Conservation (phyloP, 2,329 filamentous ascomycete species). For the Verticillium zaregamsianum region DNA sequence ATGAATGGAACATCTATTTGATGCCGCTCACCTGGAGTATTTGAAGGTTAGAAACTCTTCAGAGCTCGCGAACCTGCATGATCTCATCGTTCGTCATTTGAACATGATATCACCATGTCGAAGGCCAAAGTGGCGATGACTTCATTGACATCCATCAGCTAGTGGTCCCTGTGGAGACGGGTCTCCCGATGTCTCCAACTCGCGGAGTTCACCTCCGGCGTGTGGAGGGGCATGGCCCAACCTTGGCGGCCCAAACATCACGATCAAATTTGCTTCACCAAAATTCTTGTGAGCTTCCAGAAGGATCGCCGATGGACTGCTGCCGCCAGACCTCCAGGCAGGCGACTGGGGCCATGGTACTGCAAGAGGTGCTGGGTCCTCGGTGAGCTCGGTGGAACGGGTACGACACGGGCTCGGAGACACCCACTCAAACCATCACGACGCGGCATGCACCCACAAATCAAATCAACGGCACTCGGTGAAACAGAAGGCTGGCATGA, state of each 20-base stretch:
- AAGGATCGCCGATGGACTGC: neutral
- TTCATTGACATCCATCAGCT: neutral
- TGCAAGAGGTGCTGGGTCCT: too few relatives aligned
- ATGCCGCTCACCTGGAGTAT: neutral
- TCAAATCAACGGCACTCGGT: too few relatives aligned
- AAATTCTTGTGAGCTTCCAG: neutral
- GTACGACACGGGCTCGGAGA: too few relatives aligned
- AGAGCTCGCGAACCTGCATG: neutral
- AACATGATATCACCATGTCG: neutral
- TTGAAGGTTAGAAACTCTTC: neutral
- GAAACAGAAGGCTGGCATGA: too few relatives aligned
- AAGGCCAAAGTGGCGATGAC: neutral
- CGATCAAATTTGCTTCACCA: neutral
- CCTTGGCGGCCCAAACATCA: neutral
- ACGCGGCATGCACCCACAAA: too few relatives aligned
- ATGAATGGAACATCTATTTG: neutral
- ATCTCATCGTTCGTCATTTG: neutral
- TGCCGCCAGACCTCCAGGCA: too few relatives aligned
- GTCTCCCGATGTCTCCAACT: neutral
- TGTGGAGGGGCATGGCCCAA: neutral
- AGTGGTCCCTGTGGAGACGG: neutral
- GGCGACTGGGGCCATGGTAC: too few relatives aligned
- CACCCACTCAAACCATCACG: too few relatives aligned
- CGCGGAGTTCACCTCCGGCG: neutral
- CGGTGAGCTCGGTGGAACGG: too few relatives aligned